Evolutionary conservation across 2,329 filamentous ascomycete species (phyloP).

Genomic region (Tothia fuscella): DNA sequence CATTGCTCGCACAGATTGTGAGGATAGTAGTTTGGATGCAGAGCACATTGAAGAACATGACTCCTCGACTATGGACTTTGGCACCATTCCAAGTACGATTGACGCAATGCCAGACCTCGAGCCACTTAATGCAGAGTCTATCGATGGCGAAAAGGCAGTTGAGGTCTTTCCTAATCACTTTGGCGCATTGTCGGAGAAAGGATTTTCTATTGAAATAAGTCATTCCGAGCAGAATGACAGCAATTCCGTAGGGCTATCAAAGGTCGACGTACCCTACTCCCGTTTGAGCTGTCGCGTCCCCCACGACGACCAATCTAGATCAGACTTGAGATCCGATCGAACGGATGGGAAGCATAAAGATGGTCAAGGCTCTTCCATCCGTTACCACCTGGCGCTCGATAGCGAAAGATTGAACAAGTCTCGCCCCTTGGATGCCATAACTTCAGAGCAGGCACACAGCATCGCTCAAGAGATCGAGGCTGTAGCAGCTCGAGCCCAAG

Average conservation of each 20-base stretch:
- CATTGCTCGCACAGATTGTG: constrained; percentile 9
- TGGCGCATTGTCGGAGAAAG: constrained; percentile 50
- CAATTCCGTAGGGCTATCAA: constrained; percentile 4
- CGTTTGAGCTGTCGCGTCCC: background rate
- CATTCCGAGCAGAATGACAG: background rate
- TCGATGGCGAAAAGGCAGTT: constrained; percentile 13
- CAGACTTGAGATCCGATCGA: background rate
- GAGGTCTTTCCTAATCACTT: constrained; percentile 34
- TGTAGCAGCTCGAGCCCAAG: too few species aligned
- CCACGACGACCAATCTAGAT: background rate
- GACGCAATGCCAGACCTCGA: constrained; percentile 23
- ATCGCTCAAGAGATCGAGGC: too few species aligned
- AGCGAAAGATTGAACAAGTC: background rate
- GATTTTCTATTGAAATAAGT: constrained; percentile 38
- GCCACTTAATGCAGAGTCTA: constrained; percentile 14
- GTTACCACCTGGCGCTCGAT: too few species aligned
- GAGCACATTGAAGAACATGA: background rate
- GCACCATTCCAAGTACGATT: constrained; percentile 33
- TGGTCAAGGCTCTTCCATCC: background rate
- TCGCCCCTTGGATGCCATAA: background rate
- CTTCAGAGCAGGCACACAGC: too few species aligned
- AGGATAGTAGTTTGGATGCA: background rate
- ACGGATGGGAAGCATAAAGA: background rate
- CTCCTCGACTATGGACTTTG: constrained; percentile 23
- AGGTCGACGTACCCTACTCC: constrained; percentile 1